Percentiles rank a stretch among this genome's conserved stretches.
Conservation (phyloP, 2,329 filamentous ascomycete genomes). For the Plectosphaerella plurivora region DNA sequence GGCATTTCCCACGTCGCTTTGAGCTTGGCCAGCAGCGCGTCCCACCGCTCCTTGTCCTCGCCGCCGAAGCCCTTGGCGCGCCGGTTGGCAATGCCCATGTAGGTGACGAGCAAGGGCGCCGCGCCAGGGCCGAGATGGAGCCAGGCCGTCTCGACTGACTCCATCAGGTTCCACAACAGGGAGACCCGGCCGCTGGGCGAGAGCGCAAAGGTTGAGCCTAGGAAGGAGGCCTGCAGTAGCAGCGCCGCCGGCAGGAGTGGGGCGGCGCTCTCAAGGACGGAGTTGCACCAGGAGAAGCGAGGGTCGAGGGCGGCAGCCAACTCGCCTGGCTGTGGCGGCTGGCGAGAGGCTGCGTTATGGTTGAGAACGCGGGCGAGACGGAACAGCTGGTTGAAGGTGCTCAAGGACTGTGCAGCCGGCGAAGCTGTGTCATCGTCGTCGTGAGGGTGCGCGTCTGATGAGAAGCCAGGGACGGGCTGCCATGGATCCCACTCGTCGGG, state of each 20-base stretch:
- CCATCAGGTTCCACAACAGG: constrained; percentile 29
- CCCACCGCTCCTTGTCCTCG: constrained; percentile 27
- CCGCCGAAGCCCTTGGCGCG: constrained; percentile 24
- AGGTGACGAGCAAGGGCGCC: constrained; percentile 26
- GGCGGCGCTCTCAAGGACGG: constrained; percentile 27
- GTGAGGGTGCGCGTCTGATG: constrained; percentile 7
- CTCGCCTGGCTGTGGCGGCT: constrained; percentile 12
- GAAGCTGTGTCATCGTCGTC: constrained; percentile 6
- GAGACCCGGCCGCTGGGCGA: constrained; percentile 26
- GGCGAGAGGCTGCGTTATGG: constrained; percentile 15
- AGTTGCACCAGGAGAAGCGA: constrained; percentile 32
- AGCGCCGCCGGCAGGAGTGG: constrained; percentile 29
- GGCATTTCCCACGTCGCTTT: constrained; percentile 18
- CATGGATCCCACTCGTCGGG: constrained; percentile 73
- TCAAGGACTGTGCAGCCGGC: constrained; percentile 28
- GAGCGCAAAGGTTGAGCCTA: constrained; percentile 28
- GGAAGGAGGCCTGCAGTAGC: constrained; percentile 30
- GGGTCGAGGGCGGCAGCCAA: constrained; percentile 26
- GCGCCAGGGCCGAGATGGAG: constrained; percentile 26
- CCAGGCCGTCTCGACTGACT: constrained; percentile 23
- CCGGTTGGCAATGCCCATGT: constrained; percentile 29
- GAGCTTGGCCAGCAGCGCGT: constrained; percentile 18
- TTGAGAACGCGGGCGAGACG: constrained; percentile 30
- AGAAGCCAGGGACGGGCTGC: constrained; percentile 45
- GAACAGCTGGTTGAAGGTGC: constrained; percentile 37